Percentiles rank a stretch among this genome's conserved stretches.
These are phyloP conservation scores for Polysphondylium violaceum DNA, from an alignment of 78 protist genomes.

Conservation along the genomic window DNA sequence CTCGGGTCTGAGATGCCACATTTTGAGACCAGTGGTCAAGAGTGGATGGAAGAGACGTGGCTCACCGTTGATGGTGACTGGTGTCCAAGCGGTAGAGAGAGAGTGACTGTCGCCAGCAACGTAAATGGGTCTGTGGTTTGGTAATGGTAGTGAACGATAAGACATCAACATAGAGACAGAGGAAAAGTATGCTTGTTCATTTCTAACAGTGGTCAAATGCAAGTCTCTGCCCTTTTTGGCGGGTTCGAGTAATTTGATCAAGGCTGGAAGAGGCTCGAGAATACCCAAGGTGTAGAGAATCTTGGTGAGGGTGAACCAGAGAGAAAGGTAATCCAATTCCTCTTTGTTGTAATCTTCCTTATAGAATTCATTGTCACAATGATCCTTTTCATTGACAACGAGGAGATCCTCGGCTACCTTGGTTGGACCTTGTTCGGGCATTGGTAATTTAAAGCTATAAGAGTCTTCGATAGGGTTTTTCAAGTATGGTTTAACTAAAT, in stretches of 20 bases:
- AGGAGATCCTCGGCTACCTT: constrained; percentile 31
- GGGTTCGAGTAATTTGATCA: constrained; percentile 73
- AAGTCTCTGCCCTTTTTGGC: constrained; percentile 40
- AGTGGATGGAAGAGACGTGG: constrained; percentile 69
- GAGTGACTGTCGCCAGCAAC: constrained; percentile 93
- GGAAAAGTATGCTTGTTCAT: constrained; percentile 94
- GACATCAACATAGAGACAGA: constrained; percentile 74
- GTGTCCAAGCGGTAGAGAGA: constrained; percentile 87
- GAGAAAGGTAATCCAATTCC: constrained; percentile 90
- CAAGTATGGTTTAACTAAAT: neutral
- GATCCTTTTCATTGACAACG: neutral
- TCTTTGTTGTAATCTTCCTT: constrained; percentile 39
- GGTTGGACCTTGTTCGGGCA: constrained; percentile 9
- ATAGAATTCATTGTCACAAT: too few relatives aligned
- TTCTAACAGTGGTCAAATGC: constrained; percentile 88
- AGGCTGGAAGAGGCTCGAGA: constrained; percentile 73
- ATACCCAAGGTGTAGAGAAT: constrained; percentile 81
- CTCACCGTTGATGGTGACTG: constrained; percentile 31
- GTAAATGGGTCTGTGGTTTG: constrained; percentile 69
- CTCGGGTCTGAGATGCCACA: constrained; percentile 91
- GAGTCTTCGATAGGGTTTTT: constrained; percentile 30
- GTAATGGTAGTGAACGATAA: constrained; percentile 25
- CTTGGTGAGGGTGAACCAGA: constrained; percentile 89
- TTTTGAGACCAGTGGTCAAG: constrained; percentile 93
- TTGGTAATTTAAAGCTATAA: constrained; percentile 9